phyloP scores from a whole-genome alignment of 2,329 filamentous ascomycete genomes.

The Diplodia seriata region DNA sequence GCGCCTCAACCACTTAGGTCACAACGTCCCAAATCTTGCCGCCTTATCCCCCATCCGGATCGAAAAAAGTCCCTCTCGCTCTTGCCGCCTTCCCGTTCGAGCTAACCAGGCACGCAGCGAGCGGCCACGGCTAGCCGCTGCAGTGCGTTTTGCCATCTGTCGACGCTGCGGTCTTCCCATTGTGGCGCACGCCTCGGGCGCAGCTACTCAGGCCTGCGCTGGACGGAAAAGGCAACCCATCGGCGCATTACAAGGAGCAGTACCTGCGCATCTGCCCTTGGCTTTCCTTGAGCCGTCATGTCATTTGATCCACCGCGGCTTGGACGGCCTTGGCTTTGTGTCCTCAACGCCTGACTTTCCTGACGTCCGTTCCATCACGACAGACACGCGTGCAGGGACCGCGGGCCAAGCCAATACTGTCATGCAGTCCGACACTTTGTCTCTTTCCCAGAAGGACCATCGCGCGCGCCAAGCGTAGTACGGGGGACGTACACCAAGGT shows the following conservation, averaged over 20 bases:
- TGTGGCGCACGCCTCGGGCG: conserved; percentile 2
- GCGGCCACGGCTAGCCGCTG: neutral
- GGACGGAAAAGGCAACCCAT: conserved; percentile 1
- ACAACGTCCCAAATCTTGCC: neutral
- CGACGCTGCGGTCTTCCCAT: neutral
- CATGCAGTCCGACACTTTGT: conserved; percentile 1
- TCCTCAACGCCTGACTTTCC: conserved; percentile 11
- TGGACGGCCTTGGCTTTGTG: conserved; percentile 1
- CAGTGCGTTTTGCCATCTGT: no score
- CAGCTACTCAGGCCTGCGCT: neutral
- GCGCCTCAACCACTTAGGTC: conserved; percentile 4
- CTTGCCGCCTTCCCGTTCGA: conserved; percentile 11
- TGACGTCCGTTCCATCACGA: neutral
- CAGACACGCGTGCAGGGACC: neutral
- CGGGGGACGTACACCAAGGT: conserved; percentile 2
- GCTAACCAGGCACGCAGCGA: neutral
- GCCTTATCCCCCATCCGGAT: neutral
- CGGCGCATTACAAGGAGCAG: neutral
- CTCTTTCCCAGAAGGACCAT: conserved; percentile 13
- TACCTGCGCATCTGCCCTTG: conserved; percentile 1
- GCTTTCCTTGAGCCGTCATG: neutral
- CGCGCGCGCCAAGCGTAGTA: conserved; percentile 14
- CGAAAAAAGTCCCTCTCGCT: neutral
- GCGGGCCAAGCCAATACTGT: conserved; percentile 23
- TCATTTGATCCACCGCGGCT: conserved; percentile 14